phyloP scores from a whole-genome alignment of 148 eudicot species.

The Rhododendron molle region DNA sequence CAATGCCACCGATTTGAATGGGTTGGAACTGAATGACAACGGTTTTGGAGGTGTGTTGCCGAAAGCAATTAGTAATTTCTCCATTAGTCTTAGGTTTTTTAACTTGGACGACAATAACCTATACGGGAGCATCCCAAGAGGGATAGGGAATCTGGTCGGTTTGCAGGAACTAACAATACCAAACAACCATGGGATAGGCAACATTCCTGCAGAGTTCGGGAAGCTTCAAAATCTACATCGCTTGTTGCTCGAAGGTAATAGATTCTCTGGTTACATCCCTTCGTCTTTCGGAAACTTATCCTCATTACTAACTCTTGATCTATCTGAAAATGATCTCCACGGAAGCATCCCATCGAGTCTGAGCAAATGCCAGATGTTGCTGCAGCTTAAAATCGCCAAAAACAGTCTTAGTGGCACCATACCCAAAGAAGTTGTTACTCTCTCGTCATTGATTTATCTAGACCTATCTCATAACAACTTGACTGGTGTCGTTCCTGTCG shows the following conservation, averaged over 20 bases:
- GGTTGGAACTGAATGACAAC: accelerated
- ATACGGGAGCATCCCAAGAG: no score
- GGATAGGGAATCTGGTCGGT: no score
- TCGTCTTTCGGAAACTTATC: not conserved
- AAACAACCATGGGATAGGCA: not conserved
- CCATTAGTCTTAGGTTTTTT: no score
- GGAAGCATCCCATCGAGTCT: not conserved
- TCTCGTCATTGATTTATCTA: not conserved
- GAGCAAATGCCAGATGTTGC: not conserved
- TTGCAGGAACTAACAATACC: accelerated
- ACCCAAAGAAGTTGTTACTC: not conserved
- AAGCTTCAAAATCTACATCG: not conserved
- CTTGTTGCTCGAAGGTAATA: not conserved
- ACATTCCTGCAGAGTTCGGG: not conserved
- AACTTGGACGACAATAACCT: no score
- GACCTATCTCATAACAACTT: not conserved
- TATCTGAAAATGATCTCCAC: not conserved
- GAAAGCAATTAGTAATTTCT: no score
- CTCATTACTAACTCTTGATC: not conserved
- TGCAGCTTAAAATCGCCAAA: not conserved
- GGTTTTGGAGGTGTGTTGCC: no score
- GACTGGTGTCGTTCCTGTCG: not conserved
- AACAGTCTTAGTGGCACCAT: not conserved
- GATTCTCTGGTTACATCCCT: not conserved
- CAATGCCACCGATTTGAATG: no score